A percentile compares a stretch with the other conserved stretches of the same genome.
phyloP scores from a whole-genome alignment of 257 asterid species.

The Solanum clarkiae region DNA sequence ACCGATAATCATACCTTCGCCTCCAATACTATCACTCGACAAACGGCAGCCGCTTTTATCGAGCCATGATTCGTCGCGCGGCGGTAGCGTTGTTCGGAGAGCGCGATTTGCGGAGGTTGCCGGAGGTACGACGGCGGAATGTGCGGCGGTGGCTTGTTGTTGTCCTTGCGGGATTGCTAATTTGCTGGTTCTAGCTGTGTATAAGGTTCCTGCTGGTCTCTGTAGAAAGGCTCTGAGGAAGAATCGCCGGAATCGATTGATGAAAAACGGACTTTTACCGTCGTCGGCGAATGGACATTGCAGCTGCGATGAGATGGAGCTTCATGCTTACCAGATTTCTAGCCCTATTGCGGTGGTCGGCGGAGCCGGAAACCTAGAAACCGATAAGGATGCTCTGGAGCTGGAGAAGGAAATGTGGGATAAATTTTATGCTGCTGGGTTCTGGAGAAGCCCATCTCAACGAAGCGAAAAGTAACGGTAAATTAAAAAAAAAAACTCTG shows the following conservation, averaged over 20 bases:
- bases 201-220: conserved; percentile 68
- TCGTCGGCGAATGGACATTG: conserved; percentile 21
- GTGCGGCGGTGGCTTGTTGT: conserved; percentile 80
- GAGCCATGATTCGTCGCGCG: conserved; percentile 2
- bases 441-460: conserved; percentile 75
- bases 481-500: neutral
- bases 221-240: conserved; percentile 48
- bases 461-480: conserved; percentile 10
- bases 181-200: conserved; percentile 50
- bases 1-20: conserved; percentile 22
- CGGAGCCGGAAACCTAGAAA: neutral
- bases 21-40: conserved; percentile 2
- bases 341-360: conserved; percentile 3
- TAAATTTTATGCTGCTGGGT: conserved; percentile 53
- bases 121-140: conserved; percentile 76
- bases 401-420: conserved; percentile 82
- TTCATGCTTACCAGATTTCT: conserved; percentile 26
- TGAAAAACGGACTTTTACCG: conserved; percentile 11
- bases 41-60: conserved; percentile 41
- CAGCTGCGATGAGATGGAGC: conserved; percentile 26
- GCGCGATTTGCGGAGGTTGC: conserved; percentile 46
- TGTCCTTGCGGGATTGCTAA: conserved; percentile 68
- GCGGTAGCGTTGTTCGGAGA: neutral
- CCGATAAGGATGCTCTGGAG: conserved; percentile 36
- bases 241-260: conserved; percentile 33